Evolutionary conservation across 371 early-diverging fungal genomes (phyloP).

Genomic region (Capillidium rhysosporum): DNA sequence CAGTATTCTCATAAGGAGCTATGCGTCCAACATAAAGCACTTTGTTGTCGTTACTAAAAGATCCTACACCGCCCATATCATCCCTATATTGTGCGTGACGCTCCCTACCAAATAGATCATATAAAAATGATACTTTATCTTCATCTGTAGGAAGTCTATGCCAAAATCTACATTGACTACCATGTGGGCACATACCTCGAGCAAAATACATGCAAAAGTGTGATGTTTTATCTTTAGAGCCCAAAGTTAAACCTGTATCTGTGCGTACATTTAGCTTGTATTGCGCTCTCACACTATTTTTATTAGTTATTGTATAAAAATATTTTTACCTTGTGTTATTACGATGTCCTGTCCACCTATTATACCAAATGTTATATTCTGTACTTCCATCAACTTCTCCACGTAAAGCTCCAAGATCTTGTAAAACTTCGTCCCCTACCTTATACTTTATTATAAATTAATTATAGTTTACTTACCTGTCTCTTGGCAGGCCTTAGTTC

Average conservation of each 20-base stretch:
- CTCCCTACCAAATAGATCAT: constrained; percentile 71
- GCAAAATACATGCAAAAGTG: constrained; percentile 71
- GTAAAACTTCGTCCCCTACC: constrained; percentile 21
- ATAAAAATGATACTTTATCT: constrained; percentile 41
- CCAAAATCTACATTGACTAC: constrained; percentile 41
- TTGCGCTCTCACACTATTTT: constrained; percentile 29
- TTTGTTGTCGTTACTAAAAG: constrained; percentile 46
- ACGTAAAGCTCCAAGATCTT: constrained; percentile 17
- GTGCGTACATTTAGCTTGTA: constrained; percentile 36
- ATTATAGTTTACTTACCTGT: no score
- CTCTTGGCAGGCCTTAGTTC: no score
- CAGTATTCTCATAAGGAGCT: constrained; percentile 28
- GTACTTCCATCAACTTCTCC: constrained; percentile 21
- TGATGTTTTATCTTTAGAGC: constrained; percentile 30
- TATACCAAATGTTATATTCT: constrained; percentile 65
- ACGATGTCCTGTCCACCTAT: constrained; percentile 32
- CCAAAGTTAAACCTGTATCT: constrained; percentile 58
- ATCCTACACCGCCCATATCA: constrained; percentile 77
- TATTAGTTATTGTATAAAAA: constrained; percentile 1
- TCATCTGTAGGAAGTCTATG: constrained; percentile 47
- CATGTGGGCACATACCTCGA: constrained; percentile 59
- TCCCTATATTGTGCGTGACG: constrained; percentile 53
- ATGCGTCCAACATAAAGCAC: constrained; percentile 68
- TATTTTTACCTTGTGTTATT: constrained; percentile 3
- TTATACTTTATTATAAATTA: constrained; percentile 2